Base-by-base conservation (phyloP, 371 early-diverging fungal species). In the Choanephora cucurbitarum region DNA sequence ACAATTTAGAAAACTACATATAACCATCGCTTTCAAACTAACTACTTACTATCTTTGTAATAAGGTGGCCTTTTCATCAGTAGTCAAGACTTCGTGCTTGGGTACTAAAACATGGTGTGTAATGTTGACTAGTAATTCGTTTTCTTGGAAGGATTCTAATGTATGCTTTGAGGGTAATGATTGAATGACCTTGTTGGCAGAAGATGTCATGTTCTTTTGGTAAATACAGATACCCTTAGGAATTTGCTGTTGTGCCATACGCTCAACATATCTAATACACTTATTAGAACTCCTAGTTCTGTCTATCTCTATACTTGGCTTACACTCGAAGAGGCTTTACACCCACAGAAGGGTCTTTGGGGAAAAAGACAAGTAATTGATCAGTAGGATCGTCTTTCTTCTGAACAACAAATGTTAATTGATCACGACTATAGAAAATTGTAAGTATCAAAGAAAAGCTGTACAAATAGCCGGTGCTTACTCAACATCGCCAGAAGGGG, bases 31-130 rank as follows among this genome's bases (percentile, higher is more conserved):
- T 10, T 22, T 50, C 21, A 2, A 5, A 0, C 11, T 9, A 24
- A n/a, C 2, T 5, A 82, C 88, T 71, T 83, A 91, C 92, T 98
- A 98, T 82, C 95, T 72, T 62, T 90, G 80, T 59, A 99, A 75
- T 54, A 99, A 82, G 10, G 87, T 86, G 64, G 89, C 81, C 82
- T 96, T 98, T 71, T 98, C 99, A 62, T 94, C 98, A 11, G 83
- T 72, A 11, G 83, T 80, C 41, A 99, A 73, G 8, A 99, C 90
- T 64, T 87, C 90, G 69, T 99, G 99, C 66, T 89, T 87, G 22
- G 99, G 99, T 18, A 99, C 99, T 46, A 98, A 81, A 42, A 84
- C 83, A 74, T 99, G 99, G 62, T 95, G 85, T 34, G 99, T 99
- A 54, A 99, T 97, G 75, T 99, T 99, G 62, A 99, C 98, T 37